These are phyloP conservation scores for Aquilaria sinensis DNA, from an alignment of 345 rosid species.

Conservation along the genomic window DNA sequence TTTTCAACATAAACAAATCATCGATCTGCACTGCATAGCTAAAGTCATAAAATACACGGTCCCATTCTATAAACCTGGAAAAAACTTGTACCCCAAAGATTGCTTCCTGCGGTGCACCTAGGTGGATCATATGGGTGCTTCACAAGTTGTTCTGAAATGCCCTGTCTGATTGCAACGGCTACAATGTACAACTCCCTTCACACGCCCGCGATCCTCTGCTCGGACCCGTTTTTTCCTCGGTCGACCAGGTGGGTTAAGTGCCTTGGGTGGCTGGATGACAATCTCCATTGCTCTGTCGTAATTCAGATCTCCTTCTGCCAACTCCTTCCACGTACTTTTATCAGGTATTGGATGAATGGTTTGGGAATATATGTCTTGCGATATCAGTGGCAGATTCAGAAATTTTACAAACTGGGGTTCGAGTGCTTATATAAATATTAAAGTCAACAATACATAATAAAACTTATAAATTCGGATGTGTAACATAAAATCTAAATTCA, in stretches of 20 bases:
- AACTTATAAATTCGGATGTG: too few relatives aligned
- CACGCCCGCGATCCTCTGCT: slow-evolving; percentile 88
- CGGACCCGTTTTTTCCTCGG: slow-evolving; percentile 92
- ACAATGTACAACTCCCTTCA: slow-evolving; percentile 93
- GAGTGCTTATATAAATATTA: too few relatives aligned
- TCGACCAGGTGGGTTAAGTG: slow-evolving; percentile 87
- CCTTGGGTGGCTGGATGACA: slow-evolving; percentile 76
- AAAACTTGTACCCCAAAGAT: too few relatives aligned
- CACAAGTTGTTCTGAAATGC: slow-evolving; percentile 97
- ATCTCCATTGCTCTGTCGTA: slow-evolving; percentile 34
- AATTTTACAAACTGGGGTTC: too few relatives aligned
- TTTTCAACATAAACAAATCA: too few relatives aligned
- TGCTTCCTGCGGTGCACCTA: too few relatives aligned
- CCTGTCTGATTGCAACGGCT: slow-evolving; percentile 98
- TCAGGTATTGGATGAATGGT: slow-evolving; percentile 97
- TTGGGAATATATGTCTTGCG: slow-evolving; percentile 79
- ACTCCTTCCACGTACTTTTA: slow-evolving; percentile 84
- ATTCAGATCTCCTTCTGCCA: slow-evolving; percentile 60
- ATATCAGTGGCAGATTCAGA: slow-evolving; percentile 44
- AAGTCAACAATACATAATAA: too few relatives aligned
- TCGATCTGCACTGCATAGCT: too few relatives aligned
- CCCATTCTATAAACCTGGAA: too few relatives aligned
- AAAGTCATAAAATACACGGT: too few relatives aligned
- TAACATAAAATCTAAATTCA: too few relatives aligned
- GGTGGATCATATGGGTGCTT: slow-evolving; percentile 65